phyloP scores from a whole-genome alignment of 2,329 filamentous ascomycete genomes.

The Catunica adiposa region DNA sequence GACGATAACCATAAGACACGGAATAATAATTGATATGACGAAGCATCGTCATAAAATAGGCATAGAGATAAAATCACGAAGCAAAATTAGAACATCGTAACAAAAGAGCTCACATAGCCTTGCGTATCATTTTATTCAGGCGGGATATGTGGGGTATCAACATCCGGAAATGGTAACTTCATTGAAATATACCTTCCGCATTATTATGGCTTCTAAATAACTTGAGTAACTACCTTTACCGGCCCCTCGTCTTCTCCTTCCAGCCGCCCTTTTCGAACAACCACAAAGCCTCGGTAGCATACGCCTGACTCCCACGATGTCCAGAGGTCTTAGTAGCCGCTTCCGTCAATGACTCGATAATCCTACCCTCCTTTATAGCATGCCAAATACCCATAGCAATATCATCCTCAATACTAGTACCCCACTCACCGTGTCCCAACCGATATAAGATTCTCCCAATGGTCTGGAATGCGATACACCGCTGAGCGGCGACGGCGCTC shows the following conservation, averaged over 20 bases:
- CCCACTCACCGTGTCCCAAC: conserved; percentile 56
- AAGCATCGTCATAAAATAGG: too few relatives aligned
- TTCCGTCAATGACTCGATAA: conserved; percentile 60
- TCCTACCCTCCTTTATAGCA: conserved; percentile 56
- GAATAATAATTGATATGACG: too few relatives aligned
- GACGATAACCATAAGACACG: not conserved
- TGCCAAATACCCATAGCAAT: conserved; percentile 71
- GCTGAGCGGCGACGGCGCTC: conserved; percentile 68
- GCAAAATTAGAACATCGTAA: too few relatives aligned
- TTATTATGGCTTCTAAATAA: not conserved
- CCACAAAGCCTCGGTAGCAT: conserved; percentile 83
- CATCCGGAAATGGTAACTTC: not conserved
- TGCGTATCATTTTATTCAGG: too few relatives aligned
- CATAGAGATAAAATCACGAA: too few relatives aligned
- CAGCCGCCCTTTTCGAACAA: conserved; percentile 56
- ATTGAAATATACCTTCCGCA: not conserved
- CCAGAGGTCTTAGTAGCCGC: conserved; percentile 54
- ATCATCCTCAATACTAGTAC: conserved; percentile 39
- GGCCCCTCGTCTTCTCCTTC: conserved; percentile 46
- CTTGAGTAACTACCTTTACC: conserved; percentile 15
- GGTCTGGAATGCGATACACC: conserved; percentile 84
- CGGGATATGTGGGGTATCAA: not conserved
- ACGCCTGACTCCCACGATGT: conserved; percentile 66
- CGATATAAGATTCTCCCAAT: conserved; percentile 72
- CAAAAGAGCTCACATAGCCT: too few relatives aligned